These are phyloP conservation scores for Cladophialophora carrionii DNA, from an alignment of 2,329 filamentous ascomycete species.

Conservation along the genomic window DNA sequence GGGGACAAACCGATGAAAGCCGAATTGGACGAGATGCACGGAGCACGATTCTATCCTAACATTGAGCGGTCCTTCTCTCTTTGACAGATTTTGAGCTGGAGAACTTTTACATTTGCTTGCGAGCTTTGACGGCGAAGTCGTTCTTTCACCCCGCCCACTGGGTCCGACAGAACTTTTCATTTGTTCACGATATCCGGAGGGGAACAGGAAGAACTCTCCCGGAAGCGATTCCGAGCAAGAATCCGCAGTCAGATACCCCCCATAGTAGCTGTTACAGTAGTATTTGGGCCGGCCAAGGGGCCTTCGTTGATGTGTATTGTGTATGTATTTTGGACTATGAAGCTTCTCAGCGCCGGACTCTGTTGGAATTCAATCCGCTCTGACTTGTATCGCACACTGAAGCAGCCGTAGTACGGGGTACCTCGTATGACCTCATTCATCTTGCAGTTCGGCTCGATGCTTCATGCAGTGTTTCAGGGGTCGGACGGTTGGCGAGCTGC, in stretches of 20 bases:
- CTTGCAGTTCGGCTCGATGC: neutral
- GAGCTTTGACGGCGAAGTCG: conserved; percentile 18
- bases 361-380: neutral
- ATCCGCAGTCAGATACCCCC: neutral
- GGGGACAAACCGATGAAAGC: neutral
- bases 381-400: too few species aligned
- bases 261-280: conserved; percentile 10
- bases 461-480: conserved; percentile 12
- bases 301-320: conserved; percentile 2
- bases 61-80: conserved; percentile 11
- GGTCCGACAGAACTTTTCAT: conserved; percentile 7
- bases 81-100: conserved; percentile 8
- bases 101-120: conserved; percentile 7
- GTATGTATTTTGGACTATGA: conserved; percentile 2
- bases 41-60: conserved; percentile 22
- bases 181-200: conserved; percentile 3
- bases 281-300: neutral
- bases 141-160: neutral
- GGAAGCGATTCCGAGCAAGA: conserved; percentile 9
- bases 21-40: conserved; percentile 22
- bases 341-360: neutral
- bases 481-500: neutral
- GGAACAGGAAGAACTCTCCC: conserved; percentile 5
- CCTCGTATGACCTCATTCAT: neutral
- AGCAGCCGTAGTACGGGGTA: neutral